Percentiles rank a stretch among this genome's conserved stretches.
These are phyloP conservation scores for Lasiosphaeriaceae sp. DNA, from an alignment of 495 filamentous ascomycete species.

Conservation along the genomic window DNA sequence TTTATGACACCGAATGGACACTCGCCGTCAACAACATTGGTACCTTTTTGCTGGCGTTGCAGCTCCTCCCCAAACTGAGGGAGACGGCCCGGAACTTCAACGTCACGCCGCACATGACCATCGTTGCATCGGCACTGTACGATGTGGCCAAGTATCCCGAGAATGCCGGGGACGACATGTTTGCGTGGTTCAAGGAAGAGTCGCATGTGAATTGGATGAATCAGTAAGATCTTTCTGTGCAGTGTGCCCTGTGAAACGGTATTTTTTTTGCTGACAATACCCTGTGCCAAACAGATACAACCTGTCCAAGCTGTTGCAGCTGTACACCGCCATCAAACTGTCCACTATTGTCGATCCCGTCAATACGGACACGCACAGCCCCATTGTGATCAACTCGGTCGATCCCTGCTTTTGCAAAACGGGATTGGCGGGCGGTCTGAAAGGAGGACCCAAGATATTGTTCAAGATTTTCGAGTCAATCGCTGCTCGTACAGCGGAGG, in stretches of 20 bases:
- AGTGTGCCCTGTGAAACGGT: no score
- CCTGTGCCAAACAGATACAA: slow-evolving; percentile 12
- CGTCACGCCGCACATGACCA: slow-evolving; percentile 26
- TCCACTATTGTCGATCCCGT: slow-evolving; percentile 7
- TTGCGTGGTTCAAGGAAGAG: slow-evolving; percentile 11
- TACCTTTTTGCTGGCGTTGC: slow-evolving; percentile 42
- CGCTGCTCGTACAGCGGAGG: slow-evolving; percentile 11
- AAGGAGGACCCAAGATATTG: background rate
- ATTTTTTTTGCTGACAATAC: slow-evolving; percentile 1
- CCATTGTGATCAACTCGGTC: slow-evolving; percentile 18
- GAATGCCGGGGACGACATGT: slow-evolving; percentile 10
- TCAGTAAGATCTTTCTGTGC: slow-evolving; percentile 3
- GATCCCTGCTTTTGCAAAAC: slow-evolving; percentile 21
- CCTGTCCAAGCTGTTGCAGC: slow-evolving; percentile 16
- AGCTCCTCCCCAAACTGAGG: slow-evolving; percentile 40
- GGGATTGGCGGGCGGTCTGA: slow-evolving; percentile 1
- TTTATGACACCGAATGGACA: slow-evolving; percentile 37
- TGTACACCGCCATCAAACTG: slow-evolving; percentile 8
- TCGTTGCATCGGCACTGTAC: slow-evolving; percentile 27
- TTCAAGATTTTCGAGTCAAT: slow-evolving; percentile 10
- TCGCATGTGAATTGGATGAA: slow-evolving; percentile 10
- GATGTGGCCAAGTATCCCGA: slow-evolving; percentile 17
- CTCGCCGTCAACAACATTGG: slow-evolving; percentile 54
- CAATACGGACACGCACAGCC: background rate
- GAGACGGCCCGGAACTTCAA: slow-evolving; percentile 27